Base-by-base conservation (phyloP, 768 basidiomycete genomes). In the Russula earlei region DNA sequence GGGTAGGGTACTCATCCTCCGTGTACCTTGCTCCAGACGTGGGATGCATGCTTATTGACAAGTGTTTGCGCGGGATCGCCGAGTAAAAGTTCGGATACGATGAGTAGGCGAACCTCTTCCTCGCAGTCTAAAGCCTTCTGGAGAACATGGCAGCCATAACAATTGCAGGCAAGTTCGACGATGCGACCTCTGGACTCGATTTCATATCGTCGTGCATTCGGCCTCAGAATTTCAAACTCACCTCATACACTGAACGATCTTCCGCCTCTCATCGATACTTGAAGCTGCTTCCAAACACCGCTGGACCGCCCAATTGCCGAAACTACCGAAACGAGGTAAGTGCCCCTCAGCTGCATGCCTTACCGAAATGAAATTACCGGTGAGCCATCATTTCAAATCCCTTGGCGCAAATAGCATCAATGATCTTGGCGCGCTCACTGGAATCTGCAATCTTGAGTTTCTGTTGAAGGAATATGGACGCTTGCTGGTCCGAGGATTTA, bases 361-460 rank as follows among this genome's bases (percentile, higher is more conserved):
- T 20, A 45, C 24, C 24, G 48, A 31, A 15, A 27, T n/a, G 46
- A 36, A 62, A 70, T 36, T 65, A 85, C 85, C 87, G 76, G 67
- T 90, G 85, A 55, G 87, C 89, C 90, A 92, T 92, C 90, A 91
- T 91, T 67, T 92, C 90, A 59, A 87, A 88, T 1, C 90, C 89
- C 12, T 83, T 79, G 38, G 81, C 76, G 58, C 87, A 89, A 54
- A 91, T 91, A 45, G 90, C 90, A 64, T 91, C 87, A 15, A 92
- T 84, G 43, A 92, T 91, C 69, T 88, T 90, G 5, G 77, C 78
- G 2, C 90, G 76, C 66, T 91, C 89, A 49, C 83, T 79, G 19
- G 75, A 61, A 62, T 90, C 86, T 4, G 90, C 89, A 17, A 90
- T 87, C 68, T 92, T 92, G 64, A 92, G 77, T 65, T 92, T 92